Percentiles rank a stretch among this genome's conserved stretches.
These are phyloP conservation scores for Saccharomycopsis sp. DNA, from an alignment of 805 yeast genomes.

Conservation along the genomic window DNA sequence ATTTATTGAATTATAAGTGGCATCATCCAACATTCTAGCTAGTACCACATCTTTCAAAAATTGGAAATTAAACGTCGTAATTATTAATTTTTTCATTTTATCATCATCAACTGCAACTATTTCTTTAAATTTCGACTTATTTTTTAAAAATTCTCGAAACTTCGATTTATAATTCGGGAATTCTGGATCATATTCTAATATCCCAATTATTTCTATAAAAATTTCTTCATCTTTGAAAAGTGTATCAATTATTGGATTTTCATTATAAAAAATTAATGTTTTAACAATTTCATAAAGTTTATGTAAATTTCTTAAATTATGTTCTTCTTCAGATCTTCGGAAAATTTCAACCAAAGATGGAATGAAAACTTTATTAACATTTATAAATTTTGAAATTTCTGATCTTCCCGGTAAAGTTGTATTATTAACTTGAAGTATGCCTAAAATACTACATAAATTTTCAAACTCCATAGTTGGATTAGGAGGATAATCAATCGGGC, in stretches of 20 bases:
- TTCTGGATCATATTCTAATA: slow-evolving; percentile 85
- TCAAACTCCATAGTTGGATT: slow-evolving; percentile 39
- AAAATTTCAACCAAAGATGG: slow-evolving; percentile 46
- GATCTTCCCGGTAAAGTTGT: slow-evolving; percentile 57
- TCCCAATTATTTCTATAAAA: slow-evolving; percentile 44
- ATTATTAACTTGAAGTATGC: slow-evolving; percentile 51
- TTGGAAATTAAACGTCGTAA: slow-evolving; percentile 69
- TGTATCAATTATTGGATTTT: slow-evolving; percentile 50
- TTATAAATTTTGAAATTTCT: slow-evolving; percentile 49
- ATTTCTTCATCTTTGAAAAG: slow-evolving; percentile 41
- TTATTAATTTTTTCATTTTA: slow-evolving; percentile 47
- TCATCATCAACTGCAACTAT: slow-evolving; percentile 57
- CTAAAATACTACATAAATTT: slow-evolving; percentile 48
- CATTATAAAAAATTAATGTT: slow-evolving; percentile 64
- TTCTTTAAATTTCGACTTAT: slow-evolving; percentile 58
- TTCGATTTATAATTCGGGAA: slow-evolving; percentile 76
- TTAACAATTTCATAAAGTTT: slow-evolving; percentile 68
- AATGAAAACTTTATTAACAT: slow-evolving; percentile 44
- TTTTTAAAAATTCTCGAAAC: slow-evolving; percentile 57
- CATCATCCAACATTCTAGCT: slow-evolving; percentile 77
- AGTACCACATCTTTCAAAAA: slow-evolving; percentile 82
- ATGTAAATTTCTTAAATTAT: slow-evolving; percentile 51
- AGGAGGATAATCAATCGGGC: slow-evolving; percentile 67
- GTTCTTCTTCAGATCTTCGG: slow-evolving; percentile 43
- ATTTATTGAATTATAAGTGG: slow-evolving; percentile 57